Base-by-base conservation (phyloP, 2,329 filamentous ascomycete species). In the Diaporthe amygdali region DNA sequence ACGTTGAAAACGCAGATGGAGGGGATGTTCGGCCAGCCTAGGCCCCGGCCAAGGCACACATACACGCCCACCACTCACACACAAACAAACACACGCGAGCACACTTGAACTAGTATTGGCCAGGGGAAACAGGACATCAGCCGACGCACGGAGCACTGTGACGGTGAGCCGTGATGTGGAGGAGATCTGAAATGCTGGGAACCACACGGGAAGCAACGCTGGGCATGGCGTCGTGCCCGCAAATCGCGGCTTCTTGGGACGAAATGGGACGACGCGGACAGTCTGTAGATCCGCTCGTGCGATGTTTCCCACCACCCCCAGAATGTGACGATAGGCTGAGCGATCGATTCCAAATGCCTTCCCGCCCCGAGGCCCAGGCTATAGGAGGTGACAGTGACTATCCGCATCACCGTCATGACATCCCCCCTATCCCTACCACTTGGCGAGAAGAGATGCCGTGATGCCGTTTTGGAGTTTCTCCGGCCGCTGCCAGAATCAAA, bases 201-300 rank as follows among this genome's bases (percentile, higher is more conserved):
- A 44, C 30, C 56, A 41, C 59, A 47, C 59, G 59, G 59, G 59
- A 63, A 49, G 59, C 41, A 34, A 63, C 59, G 59, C 41, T 47
- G 59, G 27, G 41, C 27, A n/a, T 63, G 59, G 59, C 41, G 59
- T 37, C 30, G 59, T 34, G 41, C 41, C 41, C 27, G 27, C 59
- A 30, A 47, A 41, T 63, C 41, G 59, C 59, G 30, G 59, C 27
- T 47, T 63, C 10, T 63, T 47, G 22, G 59, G 59, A 63, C n/a
- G 41, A 47, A 14, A 47, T 47, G 41, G 41, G 59, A 63, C 59
- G 41, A 47, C n/a, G 39, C 20, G 12, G 59, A 34, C 17, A 20
- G 20, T 34, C 37, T 63, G 59, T 47, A 63, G 59, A 63, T 63
- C 41, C 41, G 59, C 27, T 63, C 41, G 59, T 37, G 59, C 59